phyloP scores from a whole-genome alignment of 1,284 basidiomycete species.

The Mycena citricolor region DNA sequence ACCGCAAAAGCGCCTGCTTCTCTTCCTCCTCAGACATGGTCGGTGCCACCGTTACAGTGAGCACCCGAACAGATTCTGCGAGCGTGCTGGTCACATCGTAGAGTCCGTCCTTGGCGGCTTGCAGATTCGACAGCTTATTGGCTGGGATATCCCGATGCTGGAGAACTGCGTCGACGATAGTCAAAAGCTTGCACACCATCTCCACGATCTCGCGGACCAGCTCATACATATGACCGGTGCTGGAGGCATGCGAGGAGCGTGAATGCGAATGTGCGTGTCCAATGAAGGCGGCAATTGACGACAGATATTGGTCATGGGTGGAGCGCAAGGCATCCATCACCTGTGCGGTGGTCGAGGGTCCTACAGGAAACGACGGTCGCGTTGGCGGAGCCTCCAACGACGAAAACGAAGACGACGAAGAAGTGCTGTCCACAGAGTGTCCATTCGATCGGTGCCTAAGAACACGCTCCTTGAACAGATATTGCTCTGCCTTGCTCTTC shows the following conservation, averaged over 20 bases:
- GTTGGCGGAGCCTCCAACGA: slow-evolving; percentile 47
- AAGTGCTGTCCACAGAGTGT: slow-evolving; percentile 63
- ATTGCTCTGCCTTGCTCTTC: slow-evolving; percentile 34
- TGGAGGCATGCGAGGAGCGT: slow-evolving; percentile 84
- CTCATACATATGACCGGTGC: slow-evolving; percentile 91
- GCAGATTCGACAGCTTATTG: slow-evolving; percentile 59
- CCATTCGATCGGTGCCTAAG: slow-evolving; percentile 42
- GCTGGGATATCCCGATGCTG: slow-evolving; percentile 62
- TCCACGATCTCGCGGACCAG: slow-evolving; percentile 92
- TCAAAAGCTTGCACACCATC: slow-evolving; percentile 86
- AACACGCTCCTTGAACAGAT: slow-evolving; percentile 31
- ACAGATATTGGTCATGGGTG: slow-evolving; percentile 88
- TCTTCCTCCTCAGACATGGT: slow-evolving; percentile 76
- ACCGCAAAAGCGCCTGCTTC: slow-evolving; percentile 73
- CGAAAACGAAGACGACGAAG: slow-evolving; percentile 62
- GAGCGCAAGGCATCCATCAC: slow-evolving; percentile 69
- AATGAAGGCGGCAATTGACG: slow-evolving; percentile 95
- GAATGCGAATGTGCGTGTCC: slow-evolving; percentile 95
- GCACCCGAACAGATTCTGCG: slow-evolving; percentile 82
- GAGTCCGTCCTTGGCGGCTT: slow-evolving; percentile 75
- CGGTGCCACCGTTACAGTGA: slow-evolving; percentile 52
- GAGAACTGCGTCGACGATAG: slow-evolving; percentile 89
- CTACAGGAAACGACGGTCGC: slow-evolving; percentile 63
- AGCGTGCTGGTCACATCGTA: slow-evolving; percentile 86
- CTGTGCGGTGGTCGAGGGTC: slow-evolving; percentile 63